These are phyloP conservation scores for Aspergillus luchuensis DNA, from an alignment of 2,329 filamentous ascomycete genomes.

Conservation along the genomic window DNA sequence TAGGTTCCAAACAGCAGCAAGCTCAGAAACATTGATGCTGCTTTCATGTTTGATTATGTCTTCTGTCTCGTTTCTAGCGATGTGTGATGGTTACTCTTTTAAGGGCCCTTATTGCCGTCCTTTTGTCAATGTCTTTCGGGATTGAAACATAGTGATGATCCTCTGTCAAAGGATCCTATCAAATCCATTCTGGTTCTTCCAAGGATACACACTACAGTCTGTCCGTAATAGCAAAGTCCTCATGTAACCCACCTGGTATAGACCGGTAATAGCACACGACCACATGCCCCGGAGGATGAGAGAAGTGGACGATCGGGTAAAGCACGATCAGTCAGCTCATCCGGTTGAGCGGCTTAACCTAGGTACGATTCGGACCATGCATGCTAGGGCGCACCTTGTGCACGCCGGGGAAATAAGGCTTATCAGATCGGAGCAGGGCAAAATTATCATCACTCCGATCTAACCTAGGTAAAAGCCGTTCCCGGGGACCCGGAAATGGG, in stretches of 20 bases:
- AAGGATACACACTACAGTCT: neutral
- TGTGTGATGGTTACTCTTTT: conserved; percentile 10
- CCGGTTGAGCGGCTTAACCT: neutral
- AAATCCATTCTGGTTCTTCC: neutral
- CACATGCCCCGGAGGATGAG: neutral
- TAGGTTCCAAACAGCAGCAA: conserved; percentile 36
- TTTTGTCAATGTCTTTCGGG: neutral
- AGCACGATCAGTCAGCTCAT: neutral
- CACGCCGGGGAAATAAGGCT: neutral
- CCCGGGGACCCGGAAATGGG: neutral
- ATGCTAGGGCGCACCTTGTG: neutral
- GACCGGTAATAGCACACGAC: neutral
- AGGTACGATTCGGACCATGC: neutral
- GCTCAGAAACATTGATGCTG: conserved; percentile 22
- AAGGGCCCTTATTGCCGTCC: neutral
- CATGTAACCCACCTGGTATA: neutral
- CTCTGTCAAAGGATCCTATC: neutral
- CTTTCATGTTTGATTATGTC: neutral
- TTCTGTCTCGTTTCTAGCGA: conserved; percentile 16
- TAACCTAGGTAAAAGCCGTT: neutral
- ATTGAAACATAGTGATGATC: neutral
- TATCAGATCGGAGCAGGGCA: neutral
- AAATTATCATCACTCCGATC: conserved; percentile 1
- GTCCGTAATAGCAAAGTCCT: neutral
- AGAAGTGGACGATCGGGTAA: neutral